A percentile compares a stretch with the other conserved stretches of the same genome.
Conservation (phyloP, 768 basidiomycete species). For the Tephrocybe rancida region DNA sequence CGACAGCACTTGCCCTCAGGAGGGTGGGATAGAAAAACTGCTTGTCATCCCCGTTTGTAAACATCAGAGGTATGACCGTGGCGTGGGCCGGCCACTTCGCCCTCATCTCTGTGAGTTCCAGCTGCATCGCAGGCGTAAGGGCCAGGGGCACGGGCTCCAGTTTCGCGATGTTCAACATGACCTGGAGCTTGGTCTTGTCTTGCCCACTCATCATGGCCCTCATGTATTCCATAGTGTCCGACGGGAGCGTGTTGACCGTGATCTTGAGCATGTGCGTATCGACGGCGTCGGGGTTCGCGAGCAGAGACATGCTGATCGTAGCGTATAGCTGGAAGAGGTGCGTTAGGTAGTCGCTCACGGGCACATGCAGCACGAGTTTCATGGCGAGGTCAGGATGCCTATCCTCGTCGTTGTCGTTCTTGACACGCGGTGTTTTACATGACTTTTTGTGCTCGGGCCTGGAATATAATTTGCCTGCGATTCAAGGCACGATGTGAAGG, state of each 20-base stretch:
- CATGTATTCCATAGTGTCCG: conserved; percentile 8
- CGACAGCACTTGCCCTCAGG: not conserved
- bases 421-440: conserved; percentile 3
- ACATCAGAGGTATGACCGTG: conserved; percentile 2
- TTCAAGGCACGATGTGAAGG: not conserved
- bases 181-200: conserved; percentile 4
- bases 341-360: conserved; percentile 8
- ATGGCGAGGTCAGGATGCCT: conserved; percentile 10
- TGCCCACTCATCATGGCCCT: conserved; percentile 3
- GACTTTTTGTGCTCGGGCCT: conserved; percentile 14
- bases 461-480: too few relatives aligned
- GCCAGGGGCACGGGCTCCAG: not conserved
- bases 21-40: conserved; percentile 7
- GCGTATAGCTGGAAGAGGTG: conserved; percentile 12
- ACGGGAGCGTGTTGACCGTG: conserved; percentile 1
- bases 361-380: conserved; percentile 8
- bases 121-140: conserved; percentile 10
- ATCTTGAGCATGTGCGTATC: conserved; percentile 9
- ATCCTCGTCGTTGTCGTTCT: not conserved
- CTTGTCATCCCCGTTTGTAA: conserved; percentile 6
- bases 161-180: conserved; percentile 8
- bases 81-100: not conserved
- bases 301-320: conserved; percentile 9
- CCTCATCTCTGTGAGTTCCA: conserved; percentile 2
- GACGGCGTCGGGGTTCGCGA: conserved; percentile 1